Conservation (phyloP, 106 monocot species). For the Dendrobium nobile region DNA sequence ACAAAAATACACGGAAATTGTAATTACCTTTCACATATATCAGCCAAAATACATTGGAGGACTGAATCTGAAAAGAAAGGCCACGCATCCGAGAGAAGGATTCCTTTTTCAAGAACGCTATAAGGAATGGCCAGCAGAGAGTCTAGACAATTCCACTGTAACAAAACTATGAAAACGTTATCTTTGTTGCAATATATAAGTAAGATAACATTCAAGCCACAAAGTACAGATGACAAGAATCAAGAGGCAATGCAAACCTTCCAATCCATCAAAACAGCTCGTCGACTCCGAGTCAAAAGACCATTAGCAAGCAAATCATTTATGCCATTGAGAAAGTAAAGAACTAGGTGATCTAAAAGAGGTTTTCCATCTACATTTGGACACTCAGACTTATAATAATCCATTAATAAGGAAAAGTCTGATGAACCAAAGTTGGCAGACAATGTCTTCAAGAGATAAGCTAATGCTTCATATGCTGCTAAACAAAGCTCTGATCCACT, state of each 20-base stretch:
- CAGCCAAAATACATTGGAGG: constrained; percentile 39
- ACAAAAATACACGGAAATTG: not conserved
- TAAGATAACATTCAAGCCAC: not conserved
- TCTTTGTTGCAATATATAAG: not conserved
- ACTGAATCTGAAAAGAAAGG: constrained; percentile 54
- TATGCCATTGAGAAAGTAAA: constrained; percentile 54
- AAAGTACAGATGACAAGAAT: not conserved
- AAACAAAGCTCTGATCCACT: constrained; percentile 68
- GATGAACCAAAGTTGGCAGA: constrained; percentile 24
- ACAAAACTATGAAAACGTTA: constrained; percentile 8
- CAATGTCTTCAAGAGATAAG: constrained; percentile 42
- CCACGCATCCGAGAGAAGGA: not conserved
- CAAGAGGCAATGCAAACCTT: constrained; percentile 34
- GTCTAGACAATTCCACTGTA: constrained; percentile 79
- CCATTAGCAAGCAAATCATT: constrained; percentile 58
- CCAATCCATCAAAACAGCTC: constrained; percentile 81
- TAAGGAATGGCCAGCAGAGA: constrained; percentile 59
- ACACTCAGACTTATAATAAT: constrained; percentile 19
- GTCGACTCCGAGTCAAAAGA: constrained; percentile 61
- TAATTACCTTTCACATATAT: constrained; percentile 77
- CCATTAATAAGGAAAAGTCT: constrained; percentile 20
- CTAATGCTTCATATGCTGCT: constrained; percentile 71
- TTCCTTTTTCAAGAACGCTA: constrained; percentile 16
- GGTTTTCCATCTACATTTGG: constrained; percentile 14
- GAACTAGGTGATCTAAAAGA: constrained; percentile 49